A percentile compares a stretch with the other conserved stretches of the same genome.
phyloP scores from a whole-genome alignment of 2,329 filamentous ascomycete genomes.

The Aspergillus ochraceoroseus region DNA sequence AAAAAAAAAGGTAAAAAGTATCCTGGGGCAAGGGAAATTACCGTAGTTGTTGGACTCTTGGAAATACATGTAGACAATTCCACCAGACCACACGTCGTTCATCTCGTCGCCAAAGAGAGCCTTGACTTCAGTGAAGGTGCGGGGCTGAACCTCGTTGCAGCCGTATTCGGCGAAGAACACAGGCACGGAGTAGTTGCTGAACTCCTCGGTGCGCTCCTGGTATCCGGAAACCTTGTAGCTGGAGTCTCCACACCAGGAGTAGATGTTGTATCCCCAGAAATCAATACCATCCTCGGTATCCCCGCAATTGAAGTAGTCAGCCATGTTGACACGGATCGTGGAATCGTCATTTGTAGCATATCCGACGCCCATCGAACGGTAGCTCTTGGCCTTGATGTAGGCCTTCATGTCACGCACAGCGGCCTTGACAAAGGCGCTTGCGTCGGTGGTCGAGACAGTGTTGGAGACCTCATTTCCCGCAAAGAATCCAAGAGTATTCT shows the following conservation, averaged over 20 bases:
- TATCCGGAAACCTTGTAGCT: constrained; percentile 72
- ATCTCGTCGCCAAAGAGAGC: constrained; percentile 75
- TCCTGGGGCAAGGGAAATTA: constrained; percentile 49
- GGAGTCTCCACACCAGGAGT: constrained; percentile 92
- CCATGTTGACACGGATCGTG: constrained; percentile 72
- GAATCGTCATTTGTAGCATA: constrained; percentile 92
- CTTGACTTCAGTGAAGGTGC: constrained; percentile 76
- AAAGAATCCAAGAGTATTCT: constrained; percentile 92
- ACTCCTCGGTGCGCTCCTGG: constrained; percentile 73
- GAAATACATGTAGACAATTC: constrained; percentile 68
- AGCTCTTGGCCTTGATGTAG: constrained; percentile 74
- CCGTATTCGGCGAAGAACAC: constrained; percentile 98
- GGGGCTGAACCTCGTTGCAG: constrained; percentile 70
- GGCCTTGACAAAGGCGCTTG: constrained; percentile 92
- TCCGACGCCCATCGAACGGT: constrained; percentile 76
- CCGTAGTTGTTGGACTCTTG: constrained; percentile 63
- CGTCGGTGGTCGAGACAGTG: constrained; percentile 74
- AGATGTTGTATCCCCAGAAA: constrained; percentile 99
- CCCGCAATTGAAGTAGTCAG: constrained; percentile 91
- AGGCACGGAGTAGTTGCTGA: constrained; percentile 79
- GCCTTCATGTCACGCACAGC: constrained; percentile 90
- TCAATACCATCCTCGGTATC: constrained; percentile 65
- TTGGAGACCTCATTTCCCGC: constrained; percentile 96
- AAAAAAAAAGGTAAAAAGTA: no score
- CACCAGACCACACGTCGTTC: constrained; percentile 81